Conservation (phyloP, 305 asterid species). For the Fraxinus baroniana region DNA sequence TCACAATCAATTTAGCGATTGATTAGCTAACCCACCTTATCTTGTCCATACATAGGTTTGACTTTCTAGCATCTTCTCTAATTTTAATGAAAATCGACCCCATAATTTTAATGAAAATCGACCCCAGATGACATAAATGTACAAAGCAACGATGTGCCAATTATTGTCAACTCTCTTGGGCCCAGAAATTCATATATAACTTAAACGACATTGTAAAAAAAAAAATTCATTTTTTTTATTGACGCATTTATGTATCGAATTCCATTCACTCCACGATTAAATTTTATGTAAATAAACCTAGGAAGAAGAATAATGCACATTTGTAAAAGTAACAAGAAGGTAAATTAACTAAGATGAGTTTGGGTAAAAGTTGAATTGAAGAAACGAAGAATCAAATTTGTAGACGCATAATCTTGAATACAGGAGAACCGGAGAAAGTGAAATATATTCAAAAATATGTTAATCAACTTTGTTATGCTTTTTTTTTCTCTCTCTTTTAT, state of each 20-base stretch:
- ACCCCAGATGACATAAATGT: neutral
- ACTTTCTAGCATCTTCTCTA: neutral
- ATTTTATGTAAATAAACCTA: neutral
- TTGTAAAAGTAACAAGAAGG: neutral
- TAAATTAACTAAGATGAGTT: too few relatives aligned
- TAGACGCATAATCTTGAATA: too few relatives aligned
- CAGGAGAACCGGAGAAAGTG: too few relatives aligned
- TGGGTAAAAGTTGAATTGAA: neutral
- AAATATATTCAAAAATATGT: too few relatives aligned
- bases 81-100: neutral
- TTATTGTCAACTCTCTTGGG: neutral
- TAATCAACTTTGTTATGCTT: too few relatives aligned
- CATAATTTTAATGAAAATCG: neutral
- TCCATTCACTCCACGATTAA: too few relatives aligned
- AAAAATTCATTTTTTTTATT: too few relatives aligned
- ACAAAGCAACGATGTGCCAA: neutral
- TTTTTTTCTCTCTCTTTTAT: too few relatives aligned
- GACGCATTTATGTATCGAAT: too few relatives aligned
- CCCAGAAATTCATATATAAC: too few relatives aligned
- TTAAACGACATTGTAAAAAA: too few relatives aligned
- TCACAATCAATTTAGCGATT: neutral
- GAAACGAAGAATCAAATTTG: too few relatives aligned
- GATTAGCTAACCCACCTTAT: conserved; percentile 20
- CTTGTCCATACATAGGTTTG: conserved; percentile 16
- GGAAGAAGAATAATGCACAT: neutral